A percentile compares a stretch with the other conserved stretches of the same genome.
These are phyloP conservation scores for Claviceps pazoutovae DNA, from an alignment of 2,329 filamentous ascomycete species.

Conservation along the genomic window DNA sequence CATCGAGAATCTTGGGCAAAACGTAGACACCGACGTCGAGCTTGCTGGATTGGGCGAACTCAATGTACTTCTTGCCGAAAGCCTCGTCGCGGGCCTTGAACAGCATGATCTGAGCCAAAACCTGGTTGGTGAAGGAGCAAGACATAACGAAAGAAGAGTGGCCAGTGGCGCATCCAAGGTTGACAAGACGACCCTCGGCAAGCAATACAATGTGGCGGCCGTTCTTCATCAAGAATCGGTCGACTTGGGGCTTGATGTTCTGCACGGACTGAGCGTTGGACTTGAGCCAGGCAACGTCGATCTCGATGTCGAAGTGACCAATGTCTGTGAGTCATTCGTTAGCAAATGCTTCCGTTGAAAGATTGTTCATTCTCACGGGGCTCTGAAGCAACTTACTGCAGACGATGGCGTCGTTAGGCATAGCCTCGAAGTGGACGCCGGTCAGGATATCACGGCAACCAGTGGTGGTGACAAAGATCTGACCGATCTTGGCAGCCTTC, in stretches of 20 bases:
- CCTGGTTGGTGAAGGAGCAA: conserved; percentile 99
- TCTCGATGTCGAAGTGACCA: conserved; percentile 99
- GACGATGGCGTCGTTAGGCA: conserved; percentile 96
- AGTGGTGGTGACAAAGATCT: conserved; percentile 99
- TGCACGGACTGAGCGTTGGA: conserved; percentile 82
- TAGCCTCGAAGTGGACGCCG: conserved; percentile 81
- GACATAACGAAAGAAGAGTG: conserved; percentile 99
- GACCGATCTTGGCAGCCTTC: conserved; percentile 73
- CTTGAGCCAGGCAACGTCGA: conserved; percentile 99
- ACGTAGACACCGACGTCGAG: conserved; percentile 76
- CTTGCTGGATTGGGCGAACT: conserved; percentile 88
- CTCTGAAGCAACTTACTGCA: conserved; percentile 52
- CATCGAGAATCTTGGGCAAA: conserved; percentile 95
- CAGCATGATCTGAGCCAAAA: conserved; percentile 96
- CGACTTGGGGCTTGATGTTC: conserved; percentile 99
- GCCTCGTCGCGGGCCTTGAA: conserved; percentile 82
- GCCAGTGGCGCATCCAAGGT: conserved; percentile 96
- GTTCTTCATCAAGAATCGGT: conserved; percentile 88
- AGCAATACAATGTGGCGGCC: conserved; percentile 97
- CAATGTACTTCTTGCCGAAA: conserved; percentile 87
- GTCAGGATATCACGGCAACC: conserved; percentile 97
- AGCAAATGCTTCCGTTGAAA: not conserved
- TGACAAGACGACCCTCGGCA: conserved; percentile 96
- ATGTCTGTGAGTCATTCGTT: conserved; percentile 45
- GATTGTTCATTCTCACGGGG: not conserved